phyloP scores from a whole-genome alignment of 371 early-diverging fungal species.

The Lichtheimia hyalospora region DNA sequence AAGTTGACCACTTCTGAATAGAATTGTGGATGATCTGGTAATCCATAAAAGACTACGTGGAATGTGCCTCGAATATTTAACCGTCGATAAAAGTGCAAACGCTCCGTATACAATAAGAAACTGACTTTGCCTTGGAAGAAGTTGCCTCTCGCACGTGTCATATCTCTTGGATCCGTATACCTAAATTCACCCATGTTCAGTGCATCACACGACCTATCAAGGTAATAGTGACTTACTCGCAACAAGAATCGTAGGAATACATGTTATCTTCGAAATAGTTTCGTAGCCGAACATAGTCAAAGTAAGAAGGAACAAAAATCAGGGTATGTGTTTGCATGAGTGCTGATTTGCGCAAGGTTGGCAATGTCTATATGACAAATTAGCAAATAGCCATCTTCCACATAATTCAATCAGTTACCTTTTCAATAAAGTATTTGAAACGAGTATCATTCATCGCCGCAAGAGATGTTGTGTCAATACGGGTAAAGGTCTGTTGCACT shows the following conservation, averaged over 20 bases:
- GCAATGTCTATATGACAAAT: conserved; percentile 40
- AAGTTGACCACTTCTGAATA: conserved; percentile 89
- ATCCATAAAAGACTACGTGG: conserved; percentile 87
- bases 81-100: conserved; percentile 93
- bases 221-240: conserved; percentile 60
- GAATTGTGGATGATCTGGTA: conserved; percentile 85
- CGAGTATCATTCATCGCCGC: conserved; percentile 75
- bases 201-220: neutral
- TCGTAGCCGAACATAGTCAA: conserved; percentile 92
- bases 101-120: conserved; percentile 87
- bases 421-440: conserved; percentile 84
- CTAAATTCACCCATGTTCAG: conserved; percentile 23
- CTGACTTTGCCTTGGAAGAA: conserved; percentile 82
- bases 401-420: conserved; percentile 33
- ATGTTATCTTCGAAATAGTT: conserved; percentile 81
- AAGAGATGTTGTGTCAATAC: conserved; percentile 61
- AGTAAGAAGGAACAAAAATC: conserved; percentile 93
- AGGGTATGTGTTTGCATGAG: conserved; percentile 72
- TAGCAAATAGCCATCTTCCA: neutral
- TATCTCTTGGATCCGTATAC: conserved; percentile 66
- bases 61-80: conserved; percentile 82
- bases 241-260: conserved; percentile 73
- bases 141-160: conserved; percentile 73
- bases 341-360: conserved; percentile 59
- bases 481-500: conserved; percentile 80